phyloP scores from a whole-genome alignment of 352 stramenopile genomes.

The Phytophthora sojae region DNA sequence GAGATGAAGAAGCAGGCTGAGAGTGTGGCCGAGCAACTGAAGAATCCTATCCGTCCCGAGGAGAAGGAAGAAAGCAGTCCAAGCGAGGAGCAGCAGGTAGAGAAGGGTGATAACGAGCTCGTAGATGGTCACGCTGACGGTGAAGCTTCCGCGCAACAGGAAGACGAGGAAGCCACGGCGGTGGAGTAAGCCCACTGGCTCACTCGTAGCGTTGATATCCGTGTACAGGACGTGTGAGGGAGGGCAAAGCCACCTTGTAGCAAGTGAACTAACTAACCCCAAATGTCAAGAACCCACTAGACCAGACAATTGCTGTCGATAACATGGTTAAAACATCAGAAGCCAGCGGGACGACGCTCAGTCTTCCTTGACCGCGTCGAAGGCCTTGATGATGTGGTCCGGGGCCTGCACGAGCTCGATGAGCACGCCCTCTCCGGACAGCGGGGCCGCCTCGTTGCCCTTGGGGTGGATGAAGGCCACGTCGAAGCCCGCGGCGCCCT shows the following conservation, averaged over 20 bases:
- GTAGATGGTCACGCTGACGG: neutral
- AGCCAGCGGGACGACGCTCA: neutral
- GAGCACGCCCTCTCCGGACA: conserved; percentile 95
- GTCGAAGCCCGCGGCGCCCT: conserved; percentile 96
- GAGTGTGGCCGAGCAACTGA: conserved; percentile 27
- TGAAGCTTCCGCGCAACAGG: neutral
- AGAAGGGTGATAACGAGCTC: neutral
- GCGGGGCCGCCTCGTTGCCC: conserved; percentile 92
- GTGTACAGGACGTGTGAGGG: neutral
- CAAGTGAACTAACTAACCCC: no score
- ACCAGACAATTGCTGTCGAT: neutral
- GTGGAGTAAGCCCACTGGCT: no score
- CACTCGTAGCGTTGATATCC: neutral
- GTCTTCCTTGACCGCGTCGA: conserved; percentile 57
- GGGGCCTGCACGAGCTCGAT: conserved; percentile 98
- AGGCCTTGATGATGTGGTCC: conserved; percentile 90
- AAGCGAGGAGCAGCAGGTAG: neutral
- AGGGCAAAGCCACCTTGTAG: no score
- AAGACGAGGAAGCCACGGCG: no score
- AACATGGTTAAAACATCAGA: neutral
- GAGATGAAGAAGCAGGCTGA: conserved; percentile 37
- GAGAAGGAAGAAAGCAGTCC: neutral
- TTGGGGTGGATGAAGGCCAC: conserved; percentile 99
- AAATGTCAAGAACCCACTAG: neutral
- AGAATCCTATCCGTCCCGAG: conserved; percentile 12